Base-by-base conservation (phyloP, 2,329 filamentous ascomycete species). In the Aspergillus calidoustus region DNA sequence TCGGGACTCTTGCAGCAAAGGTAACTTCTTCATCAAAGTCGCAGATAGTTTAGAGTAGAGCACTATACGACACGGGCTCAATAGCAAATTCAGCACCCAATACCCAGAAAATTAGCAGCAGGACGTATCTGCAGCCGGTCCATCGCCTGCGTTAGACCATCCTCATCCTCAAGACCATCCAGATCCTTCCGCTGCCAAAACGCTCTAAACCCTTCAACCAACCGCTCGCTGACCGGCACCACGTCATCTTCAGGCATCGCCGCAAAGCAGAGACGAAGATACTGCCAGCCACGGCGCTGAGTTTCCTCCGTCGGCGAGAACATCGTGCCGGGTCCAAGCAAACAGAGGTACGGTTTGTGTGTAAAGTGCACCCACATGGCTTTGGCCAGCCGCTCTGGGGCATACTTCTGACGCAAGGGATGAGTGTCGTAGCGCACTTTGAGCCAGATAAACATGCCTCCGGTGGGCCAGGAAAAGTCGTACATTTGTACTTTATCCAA, bases 391-490 rank as follows among this genome's bases (percentile, higher is more conserved):
- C 82, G 79, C 9, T 84, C 74, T 0, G 84, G 82, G 54, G 84
- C 79, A 22, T 90, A 79, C 47, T 80, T 73, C 28, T 76, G 75
- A 74, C 82, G 88, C 15, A 96, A 82, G 13, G 92, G 91, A 72
- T 97, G 93, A 2, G 82, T 81, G 58, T 89, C 85, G 69, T 93
- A 90, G 72, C 87, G 83, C 63, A 95, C 78, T 59, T 86, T 84
- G 3, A 96, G 71, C 93, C 93, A 97, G 59, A 96, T 78, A 76
- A 97, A 97, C 93, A 97, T 97, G 72, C 93, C 93, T 41, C 89
- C 93, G 30, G 90, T 86, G 1, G 93, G 93, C 84, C 91, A 92
- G 68, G 85, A 78, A 72, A 96, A 97, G 50, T 88, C 86, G 76
- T 89, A 91, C 67, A 96, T 84, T 63, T 84, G 83, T 1, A 86